Conservation (phyloP, 2,329 filamentous ascomycete species). For the Hortaea sp. region DNA sequence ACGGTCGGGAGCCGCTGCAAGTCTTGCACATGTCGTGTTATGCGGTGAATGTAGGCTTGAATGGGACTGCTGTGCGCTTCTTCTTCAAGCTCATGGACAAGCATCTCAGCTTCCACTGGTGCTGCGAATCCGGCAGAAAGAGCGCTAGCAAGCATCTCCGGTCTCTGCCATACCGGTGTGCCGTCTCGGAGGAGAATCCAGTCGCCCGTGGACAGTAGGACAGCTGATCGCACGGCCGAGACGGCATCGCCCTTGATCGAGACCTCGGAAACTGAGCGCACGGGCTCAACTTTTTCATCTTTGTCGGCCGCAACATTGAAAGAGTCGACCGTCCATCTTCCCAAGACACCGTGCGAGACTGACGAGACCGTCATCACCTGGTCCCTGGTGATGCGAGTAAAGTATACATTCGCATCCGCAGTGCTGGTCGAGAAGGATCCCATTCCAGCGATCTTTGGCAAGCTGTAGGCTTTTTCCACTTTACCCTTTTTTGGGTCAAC, state of each 20-base stretch:
- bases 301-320: conserved; percentile 17
- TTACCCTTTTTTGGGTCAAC: conserved; percentile 60
- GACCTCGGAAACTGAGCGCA: conserved; percentile 73
- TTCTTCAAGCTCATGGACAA: conserved; percentile 72
- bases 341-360: conserved; percentile 63
- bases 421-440: conserved; percentile 74
- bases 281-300: conserved; percentile 26
- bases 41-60: conserved; percentile 76
- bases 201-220: conserved; percentile 55
- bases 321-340: conserved; percentile 56
- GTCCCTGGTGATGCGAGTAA: conserved; percentile 67
- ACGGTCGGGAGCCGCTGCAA: conserved; percentile 66
- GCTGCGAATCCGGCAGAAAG: conserved; percentile 73
- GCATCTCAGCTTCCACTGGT: conserved; percentile 49
- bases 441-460: conserved; percentile 59
- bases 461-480: conserved; percentile 67
- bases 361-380: conserved; percentile 69
- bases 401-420: conserved; percentile 73
- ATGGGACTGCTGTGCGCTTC: conserved; percentile 76
- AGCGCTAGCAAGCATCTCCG: conserved; percentile 72
- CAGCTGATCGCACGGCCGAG: conserved; percentile 69
- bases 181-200: conserved; percentile 82
- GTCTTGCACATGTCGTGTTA: conserved; percentile 72
- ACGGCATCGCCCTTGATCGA: conserved; percentile 57
- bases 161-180: conserved; percentile 66